These are phyloP conservation scores for Tricholoma sp. DNA, from an alignment of 768 basidiomycete genomes.

Conservation along the genomic window DNA sequence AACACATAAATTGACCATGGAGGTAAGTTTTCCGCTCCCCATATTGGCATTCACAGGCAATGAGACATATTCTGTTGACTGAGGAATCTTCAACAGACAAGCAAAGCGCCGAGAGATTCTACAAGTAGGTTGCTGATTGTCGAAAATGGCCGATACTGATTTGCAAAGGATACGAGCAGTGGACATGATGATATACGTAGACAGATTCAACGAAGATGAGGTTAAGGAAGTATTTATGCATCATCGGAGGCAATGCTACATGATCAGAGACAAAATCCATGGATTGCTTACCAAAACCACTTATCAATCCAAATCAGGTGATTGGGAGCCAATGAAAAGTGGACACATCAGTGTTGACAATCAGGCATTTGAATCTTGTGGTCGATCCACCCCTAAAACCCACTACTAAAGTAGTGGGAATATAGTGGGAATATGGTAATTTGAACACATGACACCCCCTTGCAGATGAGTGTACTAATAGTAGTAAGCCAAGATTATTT, in stretches of 20 bases:
- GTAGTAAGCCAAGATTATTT: too few species aligned
- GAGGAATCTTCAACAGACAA: neutral
- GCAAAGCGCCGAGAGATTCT: neutral
- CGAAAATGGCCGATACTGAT: neutral
- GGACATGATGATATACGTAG: neutral
- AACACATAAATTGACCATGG: neutral
- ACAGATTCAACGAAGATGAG: neutral
- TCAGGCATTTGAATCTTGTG: neutral
- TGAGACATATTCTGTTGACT: neutral
- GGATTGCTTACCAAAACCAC: too few species aligned
- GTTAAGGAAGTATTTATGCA: neutral
- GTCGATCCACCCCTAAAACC: neutral
- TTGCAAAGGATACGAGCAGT: neutral
- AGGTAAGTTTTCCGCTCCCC: neutral
- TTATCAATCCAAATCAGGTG: too few species aligned
- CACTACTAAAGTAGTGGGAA: slow-evolving; percentile 1
- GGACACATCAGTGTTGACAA: too few species aligned
- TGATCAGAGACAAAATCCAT: too few species aligned
- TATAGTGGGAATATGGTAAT: too few species aligned
- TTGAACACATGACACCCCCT: too few species aligned
- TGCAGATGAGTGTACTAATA: too few species aligned
- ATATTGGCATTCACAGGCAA: neutral
- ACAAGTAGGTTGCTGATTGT: neutral
- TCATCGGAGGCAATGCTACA: neutral
- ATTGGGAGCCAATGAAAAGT: too few species aligned